These are phyloP conservation scores for Neonectria magnoliae DNA, from an alignment of 2,329 filamentous ascomycete species.

Conservation along the genomic window DNA sequence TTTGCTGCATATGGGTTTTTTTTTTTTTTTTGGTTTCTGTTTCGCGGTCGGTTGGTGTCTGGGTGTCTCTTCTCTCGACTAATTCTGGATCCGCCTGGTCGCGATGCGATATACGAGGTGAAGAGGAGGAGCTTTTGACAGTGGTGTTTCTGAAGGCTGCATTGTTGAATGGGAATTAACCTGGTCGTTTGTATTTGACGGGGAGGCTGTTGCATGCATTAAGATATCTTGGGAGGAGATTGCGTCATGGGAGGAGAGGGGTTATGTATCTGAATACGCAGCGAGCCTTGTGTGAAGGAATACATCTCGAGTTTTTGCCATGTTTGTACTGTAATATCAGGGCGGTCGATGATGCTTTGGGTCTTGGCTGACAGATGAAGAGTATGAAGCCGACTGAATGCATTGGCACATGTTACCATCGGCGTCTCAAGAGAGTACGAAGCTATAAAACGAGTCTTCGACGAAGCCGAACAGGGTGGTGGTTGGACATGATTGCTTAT, in stretches of 20 bases:
- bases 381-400: neutral
- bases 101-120: conserved; percentile 32
- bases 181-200: conserved; percentile 14
- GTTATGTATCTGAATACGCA: conserved; percentile 26
- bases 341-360: neutral
- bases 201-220: conserved; percentile 25
- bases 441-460: too few species aligned
- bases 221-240: conserved; percentile 22
- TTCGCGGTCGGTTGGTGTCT: conserved; percentile 22
- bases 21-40: conserved; percentile 30
- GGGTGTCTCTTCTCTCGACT: conserved; percentile 30
- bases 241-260: neutral
- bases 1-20: conserved; percentile 37
- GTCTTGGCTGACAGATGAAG: neutral
- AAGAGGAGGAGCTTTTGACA: conserved; percentile 16
- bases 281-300: conserved; percentile 14
- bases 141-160: conserved; percentile 28
- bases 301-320: neutral
- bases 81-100: conserved; percentile 41
- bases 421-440: neutral
- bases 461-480: neutral
- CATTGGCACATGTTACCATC: neutral
- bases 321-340: neutral
- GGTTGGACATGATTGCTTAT: neutral
- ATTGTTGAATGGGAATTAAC: conserved; percentile 27